Evolutionary conservation across 2,329 filamentous ascomycete genomes (phyloP), one percentile per base, ranked within the genome.

Genomic region (Talaromyces atroroseus): DNA sequence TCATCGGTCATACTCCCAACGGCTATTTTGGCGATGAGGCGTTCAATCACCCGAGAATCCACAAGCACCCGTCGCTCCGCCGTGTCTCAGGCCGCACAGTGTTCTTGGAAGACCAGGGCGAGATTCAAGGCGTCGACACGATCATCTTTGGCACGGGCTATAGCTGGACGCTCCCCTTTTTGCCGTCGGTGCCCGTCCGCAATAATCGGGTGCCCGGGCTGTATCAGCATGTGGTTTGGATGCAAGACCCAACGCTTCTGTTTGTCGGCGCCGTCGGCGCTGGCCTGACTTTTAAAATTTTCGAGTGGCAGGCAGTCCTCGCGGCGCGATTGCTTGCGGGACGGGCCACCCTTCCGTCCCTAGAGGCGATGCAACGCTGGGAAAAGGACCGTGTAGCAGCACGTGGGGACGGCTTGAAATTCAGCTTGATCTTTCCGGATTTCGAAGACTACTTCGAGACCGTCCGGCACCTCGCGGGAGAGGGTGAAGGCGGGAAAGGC

Each of bases 51-150:
- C 82, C 83, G 0, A 62, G 68, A n/a, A 71, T 74, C 47, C 55
- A 65, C 36, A 63, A 65, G 8, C 62, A 65, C 16, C 58, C 67
- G 1, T 60, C 68, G 1, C 70, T 72, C 18, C 59, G 64, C 8
- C 63, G 60, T 6, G 63, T 69, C 32, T 59, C 56, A 60, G 68
- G 34, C 74, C 68, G 76, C 21, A 79, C 86, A 0, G 73, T 81
- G 56, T 56, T 68, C 42, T 82, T 87, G 49, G 72, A 76, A 34
- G 81, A 83, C 1, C 77, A 72, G 1, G 59, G 63, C n/a, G 57
- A 56, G 1, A 42, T 63, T 6, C 11, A n/a, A 14, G 18, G 56
- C 4, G 49, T 68, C 20, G 67, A 69, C 51, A 61, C 61, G n/a
- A 49, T 70, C 36, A 58, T 70, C 20, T 69, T 69, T 55, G 67